Conservation (phyloP, 2,329 filamentous ascomycete genomes). For the Hyphodiscus sp. region DNA sequence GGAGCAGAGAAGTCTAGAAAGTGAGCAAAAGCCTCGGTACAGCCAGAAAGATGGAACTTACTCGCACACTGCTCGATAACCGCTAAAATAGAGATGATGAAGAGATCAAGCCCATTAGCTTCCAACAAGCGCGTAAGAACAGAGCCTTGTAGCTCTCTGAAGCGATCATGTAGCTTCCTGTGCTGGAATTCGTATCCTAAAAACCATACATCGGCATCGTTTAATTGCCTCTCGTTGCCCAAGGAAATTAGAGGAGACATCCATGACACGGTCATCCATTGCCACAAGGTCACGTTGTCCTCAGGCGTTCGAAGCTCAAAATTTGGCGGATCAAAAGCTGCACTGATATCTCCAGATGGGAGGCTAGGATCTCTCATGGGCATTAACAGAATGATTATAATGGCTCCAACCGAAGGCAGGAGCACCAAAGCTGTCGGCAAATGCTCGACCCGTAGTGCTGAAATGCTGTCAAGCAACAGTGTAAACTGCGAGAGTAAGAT, state of each 20-base stretch:
- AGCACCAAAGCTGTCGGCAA: conserved; percentile 28
- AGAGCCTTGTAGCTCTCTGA: conserved; percentile 65
- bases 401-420: conserved; percentile 38
- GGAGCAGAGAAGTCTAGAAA: conserved; percentile 50
- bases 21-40: not conserved
- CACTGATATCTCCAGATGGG: conserved; percentile 50
- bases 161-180: conserved; percentile 63
- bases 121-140: conserved; percentile 62
- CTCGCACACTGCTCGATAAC: conserved; percentile 54
- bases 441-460: conserved; percentile 5
- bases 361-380: conserved; percentile 58
- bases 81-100: conserved; percentile 49
- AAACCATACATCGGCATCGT: conserved; percentile 77
- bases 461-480: conserved; percentile 29
- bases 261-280: conserved; percentile 83
- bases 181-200: conserved; percentile 80
- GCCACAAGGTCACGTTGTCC: conserved; percentile 71
- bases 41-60: conserved; percentile 25
- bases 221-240: conserved; percentile 58
- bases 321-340: conserved; percentile 48
- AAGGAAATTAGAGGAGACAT: conserved; percentile 65
- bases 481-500: conserved; percentile 22
- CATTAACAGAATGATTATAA: conserved; percentile 57
- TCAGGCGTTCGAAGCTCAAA: conserved; percentile 65
- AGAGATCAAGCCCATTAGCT: conserved; percentile 74